A percentile compares a stretch with the other conserved stretches of the same genome.
phyloP scores from a whole-genome alignment of 352 stramenopile species.

The Phytophthora melonis region DNA sequence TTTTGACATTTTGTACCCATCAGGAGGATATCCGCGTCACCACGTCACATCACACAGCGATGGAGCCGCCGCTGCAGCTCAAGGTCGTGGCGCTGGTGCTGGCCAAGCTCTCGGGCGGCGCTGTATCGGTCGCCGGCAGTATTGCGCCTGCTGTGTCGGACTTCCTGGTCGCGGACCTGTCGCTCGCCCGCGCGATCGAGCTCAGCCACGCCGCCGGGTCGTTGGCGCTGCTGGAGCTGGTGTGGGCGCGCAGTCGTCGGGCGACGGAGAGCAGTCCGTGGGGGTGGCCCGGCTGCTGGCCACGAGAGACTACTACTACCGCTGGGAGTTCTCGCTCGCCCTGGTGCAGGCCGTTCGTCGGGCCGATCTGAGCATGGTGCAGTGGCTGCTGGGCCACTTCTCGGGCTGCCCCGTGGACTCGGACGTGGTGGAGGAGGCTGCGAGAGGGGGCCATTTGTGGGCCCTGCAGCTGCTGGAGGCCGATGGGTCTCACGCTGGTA shows the following conservation, averaged over 20 bases:
- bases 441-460: background rate
- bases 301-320: background rate
- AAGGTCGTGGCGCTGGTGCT: background rate
- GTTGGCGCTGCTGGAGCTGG: background rate
- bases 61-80: background rate
- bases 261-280: background rate
- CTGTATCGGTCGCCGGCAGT: background rate
- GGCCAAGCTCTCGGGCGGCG: background rate
- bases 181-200: background rate
- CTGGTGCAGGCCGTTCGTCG: background rate
- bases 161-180: background rate
- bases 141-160: background rate
- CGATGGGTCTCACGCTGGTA: background rate
- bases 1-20: too few species aligned
- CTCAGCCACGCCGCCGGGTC: background rate
- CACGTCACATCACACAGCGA: background rate
- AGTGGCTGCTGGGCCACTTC: background rate
- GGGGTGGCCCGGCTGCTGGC: background rate
- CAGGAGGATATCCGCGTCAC: too few species aligned
- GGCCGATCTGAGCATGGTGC: background rate
- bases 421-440: background rate
- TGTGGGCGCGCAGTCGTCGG: background rate
- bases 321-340: background rate
- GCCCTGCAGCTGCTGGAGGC: conserved; percentile 1
- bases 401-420: background rate